phyloP scores from a whole-genome alignment of 176 grass and related monocot genomes.

The Cenchrus fungigraminus region DNA sequence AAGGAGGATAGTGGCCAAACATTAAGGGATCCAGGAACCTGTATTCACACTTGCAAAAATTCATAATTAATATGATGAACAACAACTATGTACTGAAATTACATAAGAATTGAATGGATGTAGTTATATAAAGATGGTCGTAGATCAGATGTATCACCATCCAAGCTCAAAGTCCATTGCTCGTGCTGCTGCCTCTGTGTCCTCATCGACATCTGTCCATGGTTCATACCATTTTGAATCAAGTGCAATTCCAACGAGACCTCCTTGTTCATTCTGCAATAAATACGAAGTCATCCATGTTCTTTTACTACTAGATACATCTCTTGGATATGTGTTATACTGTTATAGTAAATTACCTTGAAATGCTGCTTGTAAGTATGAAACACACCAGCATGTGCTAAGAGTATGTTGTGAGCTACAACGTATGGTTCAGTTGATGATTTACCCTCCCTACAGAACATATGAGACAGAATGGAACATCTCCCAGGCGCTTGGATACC shows the following conservation, averaged over 20 bases:
- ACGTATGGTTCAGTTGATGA: conserved; percentile 93
- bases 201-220: conserved; percentile 66
- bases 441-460: conserved; percentile 77
- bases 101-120: not conserved
- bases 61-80: conserved; percentile 27
- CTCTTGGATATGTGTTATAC: not conserved
- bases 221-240: conserved; percentile 95
- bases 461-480: conserved; percentile 82
- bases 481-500: conserved; percentile 87
- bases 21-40: conserved; percentile 93
- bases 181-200: conserved; percentile 69
- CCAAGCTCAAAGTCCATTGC: conserved; percentile 95
- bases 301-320: not conserved
- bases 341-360: conserved; percentile 57
- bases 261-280: conserved; percentile 70
- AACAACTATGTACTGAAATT: conserved; percentile 23
- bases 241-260: conserved; percentile 68
- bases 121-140: conserved; percentile 7
- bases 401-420: conserved; percentile 80
- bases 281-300: not conserved
- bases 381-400: conserved; percentile 81
- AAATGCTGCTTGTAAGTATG: conserved; percentile 72
- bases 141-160: conserved; percentile 62
- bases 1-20: conserved; percentile 78
- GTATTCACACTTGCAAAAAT: conserved; percentile 40